A percentile compares a stretch with the other conserved stretches of the same genome.
phyloP scores from a whole-genome alignment of 2,329 filamentous ascomycete species.

The Aspergillus fumigatus region DNA sequence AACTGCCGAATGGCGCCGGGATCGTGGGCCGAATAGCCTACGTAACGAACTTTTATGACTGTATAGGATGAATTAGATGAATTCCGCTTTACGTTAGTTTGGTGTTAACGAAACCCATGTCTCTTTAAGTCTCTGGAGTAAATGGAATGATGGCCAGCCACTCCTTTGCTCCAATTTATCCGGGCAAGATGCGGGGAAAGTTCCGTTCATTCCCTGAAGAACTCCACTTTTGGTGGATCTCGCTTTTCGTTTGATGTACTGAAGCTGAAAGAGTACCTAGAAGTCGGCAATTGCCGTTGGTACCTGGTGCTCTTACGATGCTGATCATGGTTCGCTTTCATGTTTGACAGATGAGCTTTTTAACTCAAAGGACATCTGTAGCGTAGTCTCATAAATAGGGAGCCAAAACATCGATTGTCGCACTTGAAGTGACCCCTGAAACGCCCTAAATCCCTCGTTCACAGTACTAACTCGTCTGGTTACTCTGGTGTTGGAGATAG shows the following conservation, averaged over 20 bases:
- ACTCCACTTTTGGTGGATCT: neutral
- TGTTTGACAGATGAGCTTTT: neutral
- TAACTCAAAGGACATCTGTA: no score
- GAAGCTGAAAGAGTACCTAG: neutral
- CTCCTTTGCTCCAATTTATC: neutral
- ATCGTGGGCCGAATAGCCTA: neutral
- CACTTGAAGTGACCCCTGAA: neutral
- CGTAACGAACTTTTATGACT: neutral
- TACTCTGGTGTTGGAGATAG: neutral
- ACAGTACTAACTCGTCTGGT: neutral
- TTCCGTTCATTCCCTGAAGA: neutral
- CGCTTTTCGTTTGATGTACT: neutral
- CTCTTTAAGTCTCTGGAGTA: neutral
- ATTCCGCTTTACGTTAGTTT: neutral
- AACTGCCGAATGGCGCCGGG: neutral
- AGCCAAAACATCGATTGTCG: neutral
- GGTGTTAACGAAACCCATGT: neutral
- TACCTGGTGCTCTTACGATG: neutral
- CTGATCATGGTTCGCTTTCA: neutral
- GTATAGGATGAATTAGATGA: neutral
- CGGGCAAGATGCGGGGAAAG: neutral
- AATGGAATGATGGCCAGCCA: neutral
- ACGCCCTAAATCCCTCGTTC: neutral
- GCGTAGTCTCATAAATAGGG: no score
- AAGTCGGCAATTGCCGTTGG: neutral